Percentiles rank a stretch among this genome's conserved stretches.
phyloP scores from a whole-genome alignment of 2,329 filamentous ascomycete species.

The Geosmithia morbida region DNA sequence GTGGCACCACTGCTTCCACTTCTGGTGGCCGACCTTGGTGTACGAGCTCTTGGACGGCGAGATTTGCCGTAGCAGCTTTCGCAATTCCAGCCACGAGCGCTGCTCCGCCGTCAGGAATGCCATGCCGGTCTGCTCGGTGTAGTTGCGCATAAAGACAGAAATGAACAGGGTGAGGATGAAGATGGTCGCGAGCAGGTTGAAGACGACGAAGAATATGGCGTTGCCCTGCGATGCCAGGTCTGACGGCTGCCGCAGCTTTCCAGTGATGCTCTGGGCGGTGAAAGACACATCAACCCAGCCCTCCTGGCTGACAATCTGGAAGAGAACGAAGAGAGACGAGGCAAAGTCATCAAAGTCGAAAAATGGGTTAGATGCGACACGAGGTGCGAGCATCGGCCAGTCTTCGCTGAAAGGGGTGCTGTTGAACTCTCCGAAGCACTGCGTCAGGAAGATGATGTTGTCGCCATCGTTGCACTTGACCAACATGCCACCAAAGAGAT shows the following conservation, averaged over 20 bases:
- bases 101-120: constrained; percentile 93
- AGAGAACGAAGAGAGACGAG: constrained; percentile 87
- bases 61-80: constrained; percentile 83
- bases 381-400: constrained; percentile 74
- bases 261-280: constrained; percentile 68
- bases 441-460: constrained; percentile 41
- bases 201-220: constrained; percentile 85
- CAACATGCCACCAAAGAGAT: constrained; percentile 78
- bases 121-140: constrained; percentile 95
- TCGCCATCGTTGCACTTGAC: constrained; percentile 56
- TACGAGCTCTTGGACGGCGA: constrained; percentile 89
- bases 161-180: constrained; percentile 97
- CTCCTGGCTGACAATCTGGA: constrained; percentile 97
- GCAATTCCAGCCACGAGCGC: constrained; percentile 87
- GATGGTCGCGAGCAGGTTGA: constrained; percentile 91
- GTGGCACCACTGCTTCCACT: constrained; percentile 89
- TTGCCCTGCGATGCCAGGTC: constrained; percentile 63
- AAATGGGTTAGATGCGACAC: constrained; percentile 66
- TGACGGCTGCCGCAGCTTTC: constrained; percentile 57
- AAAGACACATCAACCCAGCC: constrained; percentile 95
- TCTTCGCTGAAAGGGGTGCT: constrained; percentile 56
- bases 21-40: constrained; percentile 51
- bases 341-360: constrained; percentile 93
- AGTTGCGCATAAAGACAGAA: constrained; percentile 99
- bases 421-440: constrained; percentile 76